These are phyloP conservation scores for Mucuna pruriens DNA, from an alignment of 306 rosid species.

Conservation along the genomic window DNA sequence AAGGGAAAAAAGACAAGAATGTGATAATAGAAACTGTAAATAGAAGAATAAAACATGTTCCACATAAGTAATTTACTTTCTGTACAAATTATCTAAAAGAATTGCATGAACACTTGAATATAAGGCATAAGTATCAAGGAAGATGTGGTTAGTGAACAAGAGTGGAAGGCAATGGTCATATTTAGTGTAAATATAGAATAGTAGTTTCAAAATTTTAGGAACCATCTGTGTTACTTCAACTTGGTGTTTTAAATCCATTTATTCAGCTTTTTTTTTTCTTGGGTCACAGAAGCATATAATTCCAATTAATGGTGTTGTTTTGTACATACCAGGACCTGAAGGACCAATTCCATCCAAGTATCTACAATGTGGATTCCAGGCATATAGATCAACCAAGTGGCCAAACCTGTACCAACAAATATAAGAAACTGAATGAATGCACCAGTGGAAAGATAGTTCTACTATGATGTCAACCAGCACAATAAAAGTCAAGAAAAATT, in stretches of 20 bases:
- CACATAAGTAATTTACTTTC: slow-evolving; percentile 15
- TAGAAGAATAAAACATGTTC: slow-evolving; percentile 5
- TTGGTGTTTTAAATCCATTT: slow-evolving; percentile 6
- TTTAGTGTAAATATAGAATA: neutral
- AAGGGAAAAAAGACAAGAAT: slow-evolving; percentile 33
- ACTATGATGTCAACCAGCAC: slow-evolving; percentile 9
- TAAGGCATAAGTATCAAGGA: neutral
- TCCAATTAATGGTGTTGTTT: slow-evolving; percentile 5
- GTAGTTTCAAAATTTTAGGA: slow-evolving; percentile 24
- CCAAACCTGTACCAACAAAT: slow-evolving; percentile 68
- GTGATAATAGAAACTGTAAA: slow-evolving; percentile 1
- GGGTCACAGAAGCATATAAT: slow-evolving; percentile 24
- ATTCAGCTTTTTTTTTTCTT: neutral
- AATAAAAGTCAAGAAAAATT: slow-evolving; percentile 26
- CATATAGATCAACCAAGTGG: slow-evolving; percentile 87
- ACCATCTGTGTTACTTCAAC: slow-evolving; percentile 12
- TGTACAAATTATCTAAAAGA: neutral
- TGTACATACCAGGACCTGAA: slow-evolving; percentile 60
- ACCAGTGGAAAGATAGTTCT: neutral
- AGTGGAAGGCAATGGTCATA: slow-evolving; percentile 27
- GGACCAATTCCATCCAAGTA: slow-evolving; percentile 89
- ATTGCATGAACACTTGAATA: neutral
- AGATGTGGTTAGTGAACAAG: slow-evolving; percentile 4
- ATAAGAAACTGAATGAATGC: slow-evolving; percentile 11
- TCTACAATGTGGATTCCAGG: slow-evolving; percentile 96